Base-by-base conservation (phyloP, 1,284 basidiomycete species). In the Moesziomyces globuligerus region DNA sequence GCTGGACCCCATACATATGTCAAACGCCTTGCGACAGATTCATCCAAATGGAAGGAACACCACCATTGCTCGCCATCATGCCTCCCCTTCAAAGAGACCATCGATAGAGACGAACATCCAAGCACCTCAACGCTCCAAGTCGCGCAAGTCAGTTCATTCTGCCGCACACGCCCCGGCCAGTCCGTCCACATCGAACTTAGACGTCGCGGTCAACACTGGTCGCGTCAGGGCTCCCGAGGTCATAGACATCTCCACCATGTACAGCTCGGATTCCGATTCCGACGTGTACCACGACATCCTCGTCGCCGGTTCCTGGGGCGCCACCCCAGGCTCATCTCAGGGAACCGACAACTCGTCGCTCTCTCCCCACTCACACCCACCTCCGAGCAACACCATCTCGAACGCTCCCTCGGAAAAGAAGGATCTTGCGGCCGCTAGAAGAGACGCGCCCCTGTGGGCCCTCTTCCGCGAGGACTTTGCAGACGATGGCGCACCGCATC, bases 321-420 rank as follows among this genome's bases (percentile, higher is more conserved):
- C 54, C 17, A 54, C 51, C 5, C 50, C 55, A 1, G 11, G 20
- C n/a, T 65, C 62, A 11, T 54, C 47, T 4, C 39, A 42, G 18
- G 26, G 20, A 29, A 51, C 24, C 21, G 29, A 29, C 13, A 18
- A 20, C 18, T 46, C 44, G 24, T 25, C 55, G 4, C 48, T 45
- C 25, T 38, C 37, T 18, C 25, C 50, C 26, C 21, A n/a, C 11
- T n/a, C 29, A 10, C 24, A 20, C 4, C 6, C 28, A 10, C 32
- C 32, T 13, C 32, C 32, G 3, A 34, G 13, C 17, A 17, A 2
- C 15, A 3, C 32, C 32, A 13, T 6, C 32, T 13, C 32, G 15
- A 13, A 17, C 32, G 15, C 3, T 34, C 32, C 6, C 6, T 13
- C 10, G 10, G 13, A n/a, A 17, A 34, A 2, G 32, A 13, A 10